Base-by-base conservation (phyloP, 2,329 filamentous ascomycete genomes). In the Aspergillus glaucus region DNA sequence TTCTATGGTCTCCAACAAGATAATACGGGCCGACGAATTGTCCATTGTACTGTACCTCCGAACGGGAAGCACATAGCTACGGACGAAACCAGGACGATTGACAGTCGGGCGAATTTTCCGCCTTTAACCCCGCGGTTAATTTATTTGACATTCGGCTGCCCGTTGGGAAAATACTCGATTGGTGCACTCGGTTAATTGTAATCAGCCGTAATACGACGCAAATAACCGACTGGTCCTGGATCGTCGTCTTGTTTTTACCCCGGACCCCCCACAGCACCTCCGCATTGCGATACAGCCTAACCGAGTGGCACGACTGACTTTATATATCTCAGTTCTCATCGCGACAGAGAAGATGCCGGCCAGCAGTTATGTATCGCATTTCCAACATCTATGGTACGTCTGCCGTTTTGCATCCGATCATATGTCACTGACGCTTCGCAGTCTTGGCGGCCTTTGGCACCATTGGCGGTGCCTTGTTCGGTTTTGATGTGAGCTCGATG, bases 381-480 rank as follows among this genome's bases (percentile, higher is more conserved):
- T 68, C 74, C 14, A 78, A 78, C 56, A 73, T 78, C 49, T 79
- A 79, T 53, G 66, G 37, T 40, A 21, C 4, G 37, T 21, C 17
- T 19, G 10, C 17, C 19, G 6, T 10, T 12, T 19, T 8, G 15
- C 34, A n/a, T 17, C 14, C 34, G n/a, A 36, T n/a, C 12, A 4
- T 3, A 10, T 30, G 10, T 30, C 17, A 19, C 37, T 40, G 17
- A 40, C 17, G 17, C 15, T 21, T 19, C 26, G 15, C 37, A 40
- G 37, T 75, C 49, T 79, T 81, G 54, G 76, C 78, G 47, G 76
- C 73, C 51, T 78, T 81, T 62, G 74, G 78, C 59, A 75, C 79
- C 45, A 75, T 80, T 54, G 78, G 78, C 37, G 78, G 77, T 62
- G 76, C 72, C 8, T 65, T 80, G 17, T 81, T 81, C 57, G 79